Percentiles rank a stretch among this genome's conserved stretches.
Evolutionary conservation across 129 eudicot species (phyloP).

Genomic region (Saposhnikovia divaricata): DNA sequence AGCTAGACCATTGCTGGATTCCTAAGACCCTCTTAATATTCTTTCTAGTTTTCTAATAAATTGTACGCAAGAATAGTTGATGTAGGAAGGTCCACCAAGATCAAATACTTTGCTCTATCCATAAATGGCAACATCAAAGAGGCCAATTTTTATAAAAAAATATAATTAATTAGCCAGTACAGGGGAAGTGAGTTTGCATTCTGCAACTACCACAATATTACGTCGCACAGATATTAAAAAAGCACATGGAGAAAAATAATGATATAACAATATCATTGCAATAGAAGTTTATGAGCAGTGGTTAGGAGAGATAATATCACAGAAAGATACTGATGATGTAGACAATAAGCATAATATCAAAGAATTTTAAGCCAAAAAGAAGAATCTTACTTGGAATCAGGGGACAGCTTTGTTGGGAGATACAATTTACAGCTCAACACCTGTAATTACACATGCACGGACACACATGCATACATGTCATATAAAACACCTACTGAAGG

Average conservation of each 20-base stretch:
- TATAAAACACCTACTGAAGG: no score
- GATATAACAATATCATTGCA: neutral
- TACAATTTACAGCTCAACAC: constrained; percentile 91
- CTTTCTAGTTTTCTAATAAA: no score
- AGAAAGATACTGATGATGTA: neutral
- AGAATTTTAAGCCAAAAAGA: neutral
- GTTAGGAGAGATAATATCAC: neutral
- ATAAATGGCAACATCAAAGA: no score
- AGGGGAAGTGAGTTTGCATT: neutral
- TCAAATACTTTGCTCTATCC: no score
- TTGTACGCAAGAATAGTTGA: no score
- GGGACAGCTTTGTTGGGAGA: constrained; percentile 76
- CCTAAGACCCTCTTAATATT: no score
- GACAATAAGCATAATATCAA: neutral
- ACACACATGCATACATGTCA: neutral
- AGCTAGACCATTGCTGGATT: no score
- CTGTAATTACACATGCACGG: constrained; percentile 17
- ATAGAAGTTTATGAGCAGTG: constrained; percentile 8
- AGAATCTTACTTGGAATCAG: no score
- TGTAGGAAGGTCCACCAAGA: no score
- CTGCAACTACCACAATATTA: constrained; percentile 1
- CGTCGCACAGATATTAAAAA: neutral
- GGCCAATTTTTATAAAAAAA: no score
- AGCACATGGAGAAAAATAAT: neutral
- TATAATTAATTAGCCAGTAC: neutral